These are phyloP conservation scores for Coprinopsis strossmayeri DNA, from an alignment of 768 basidiomycete species.

Conservation along the genomic window DNA sequence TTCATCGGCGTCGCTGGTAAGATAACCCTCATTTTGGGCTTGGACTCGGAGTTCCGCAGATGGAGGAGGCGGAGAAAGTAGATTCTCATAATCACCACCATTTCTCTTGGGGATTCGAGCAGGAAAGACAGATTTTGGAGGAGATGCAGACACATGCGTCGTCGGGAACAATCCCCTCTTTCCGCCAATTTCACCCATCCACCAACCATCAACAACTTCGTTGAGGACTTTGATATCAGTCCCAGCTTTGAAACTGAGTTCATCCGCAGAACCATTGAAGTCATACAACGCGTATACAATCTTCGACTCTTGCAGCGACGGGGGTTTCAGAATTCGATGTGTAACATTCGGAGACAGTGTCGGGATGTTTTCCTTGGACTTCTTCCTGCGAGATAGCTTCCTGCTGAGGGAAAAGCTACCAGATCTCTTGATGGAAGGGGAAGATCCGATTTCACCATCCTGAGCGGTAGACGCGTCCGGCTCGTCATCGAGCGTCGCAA, in stretches of 20 bases:
- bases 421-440: constrained; percentile 18
- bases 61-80: constrained; percentile 17
- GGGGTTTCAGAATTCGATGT: constrained; percentile 42
- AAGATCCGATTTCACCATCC: constrained; percentile 10
- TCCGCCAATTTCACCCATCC: constrained; percentile 75
- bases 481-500: constrained; percentile 48
- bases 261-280: constrained; percentile 70
- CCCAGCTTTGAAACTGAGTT: constrained; percentile 68
- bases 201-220: constrained; percentile 88
- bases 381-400: constrained; percentile 26
- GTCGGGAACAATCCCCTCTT: constrained; percentile 77
- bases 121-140: too few species aligned
- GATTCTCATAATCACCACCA: too few species aligned
- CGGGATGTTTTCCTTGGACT: constrained; percentile 25
- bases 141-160: constrained; percentile 56
- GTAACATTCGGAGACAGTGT: constrained; percentile 25
- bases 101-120: too few species aligned
- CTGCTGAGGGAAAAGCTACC: constrained; percentile 22
- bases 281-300: constrained; percentile 68
- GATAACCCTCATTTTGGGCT: constrained; percentile 19
- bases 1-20: constrained; percentile 35
- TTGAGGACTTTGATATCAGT: constrained; percentile 70
- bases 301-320: constrained; percentile 43
- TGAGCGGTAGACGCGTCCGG: constrained; percentile 24
- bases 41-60: constrained; percentile 9